Evolutionary conservation across 1,284 basidiomycete genomes (phyloP).

Genomic region (Macrocystidia cucumis): DNA sequence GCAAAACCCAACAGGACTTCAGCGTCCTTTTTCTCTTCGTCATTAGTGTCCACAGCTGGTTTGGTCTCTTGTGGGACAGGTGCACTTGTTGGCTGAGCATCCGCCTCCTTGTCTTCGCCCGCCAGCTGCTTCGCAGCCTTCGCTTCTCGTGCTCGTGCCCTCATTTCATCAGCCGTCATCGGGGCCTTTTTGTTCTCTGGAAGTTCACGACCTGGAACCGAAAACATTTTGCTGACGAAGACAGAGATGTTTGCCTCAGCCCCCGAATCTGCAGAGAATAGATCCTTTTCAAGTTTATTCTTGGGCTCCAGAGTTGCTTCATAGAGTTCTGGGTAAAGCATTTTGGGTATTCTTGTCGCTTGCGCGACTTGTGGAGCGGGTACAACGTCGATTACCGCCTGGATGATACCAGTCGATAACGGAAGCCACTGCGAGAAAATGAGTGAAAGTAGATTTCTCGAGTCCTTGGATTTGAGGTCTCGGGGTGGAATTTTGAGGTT

Average conservation of each 20-base stretch:
- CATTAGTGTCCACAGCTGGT: slow-evolving; percentile 11
- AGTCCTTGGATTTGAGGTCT: slow-evolving; percentile 90
- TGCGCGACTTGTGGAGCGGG: slow-evolving; percentile 86
- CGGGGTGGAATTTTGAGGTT: slow-evolving; percentile 82
- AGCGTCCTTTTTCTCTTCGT: slow-evolving; percentile 20
- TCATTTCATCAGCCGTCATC: slow-evolving; percentile 85
- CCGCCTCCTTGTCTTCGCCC: slow-evolving; percentile 17
- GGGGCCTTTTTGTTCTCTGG: slow-evolving; percentile 79
- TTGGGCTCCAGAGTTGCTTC: slow-evolving; percentile 52
- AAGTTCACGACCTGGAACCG: slow-evolving; percentile 72
- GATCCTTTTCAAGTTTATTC: slow-evolving; percentile 75
- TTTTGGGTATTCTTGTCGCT: slow-evolving; percentile 79
- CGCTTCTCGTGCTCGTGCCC: slow-evolving; percentile 59
- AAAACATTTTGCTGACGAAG: slow-evolving; percentile 99
- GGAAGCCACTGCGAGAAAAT: slow-evolving; percentile 98
- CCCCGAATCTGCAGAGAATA: slow-evolving; percentile 69
- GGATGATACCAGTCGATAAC: slow-evolving; percentile 89
- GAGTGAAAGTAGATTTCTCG: slow-evolving; percentile 73
- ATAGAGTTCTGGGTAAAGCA: slow-evolving; percentile 81
- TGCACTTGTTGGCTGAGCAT: slow-evolving; percentile 12
- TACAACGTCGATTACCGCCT: slow-evolving; percentile 87
- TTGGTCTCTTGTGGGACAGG: slow-evolving; percentile 11
- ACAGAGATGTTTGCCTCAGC: slow-evolving; percentile 63
- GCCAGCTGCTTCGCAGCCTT: slow-evolving; percentile 39
- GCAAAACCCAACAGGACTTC: slow-evolving; percentile 89